phyloP scores from a whole-genome alignment of 768 basidiomycete species.

The Russula sp. region DNA sequence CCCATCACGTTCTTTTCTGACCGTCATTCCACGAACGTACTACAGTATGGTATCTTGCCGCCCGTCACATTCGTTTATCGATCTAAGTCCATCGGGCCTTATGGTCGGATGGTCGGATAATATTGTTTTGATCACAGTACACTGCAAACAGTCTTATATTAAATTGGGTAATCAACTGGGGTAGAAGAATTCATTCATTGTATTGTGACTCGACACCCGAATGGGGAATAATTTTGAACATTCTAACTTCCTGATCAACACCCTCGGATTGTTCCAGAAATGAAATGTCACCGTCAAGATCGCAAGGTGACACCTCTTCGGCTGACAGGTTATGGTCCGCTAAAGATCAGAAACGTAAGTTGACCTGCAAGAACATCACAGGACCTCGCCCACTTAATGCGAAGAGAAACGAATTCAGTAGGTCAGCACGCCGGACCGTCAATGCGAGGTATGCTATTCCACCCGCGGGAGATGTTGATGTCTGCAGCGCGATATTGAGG shows the following conservation, averaged over 20 bases:
- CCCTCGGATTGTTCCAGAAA: conserved; percentile 19
- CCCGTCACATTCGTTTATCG: neutral
- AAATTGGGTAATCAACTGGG: neutral
- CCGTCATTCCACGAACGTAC: neutral
- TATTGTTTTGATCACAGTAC: neutral
- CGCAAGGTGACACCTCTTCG: conserved; percentile 6
- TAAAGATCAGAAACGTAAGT: neutral
- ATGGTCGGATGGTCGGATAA: neutral
- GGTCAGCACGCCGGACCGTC: conserved; percentile 19
- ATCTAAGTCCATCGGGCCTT: neutral
- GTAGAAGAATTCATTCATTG: neutral
- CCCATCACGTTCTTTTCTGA: neutral
- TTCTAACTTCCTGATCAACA: conserved; percentile 9
- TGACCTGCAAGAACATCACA: neutral
- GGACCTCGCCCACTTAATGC: conserved; percentile 11
- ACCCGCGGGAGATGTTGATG: neutral
- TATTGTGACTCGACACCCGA: neutral
- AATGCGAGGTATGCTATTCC: conserved; percentile 20
- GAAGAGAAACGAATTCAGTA: conserved; percentile 13
- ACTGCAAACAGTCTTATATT: neutral
- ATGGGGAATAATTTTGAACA: conserved; percentile 6
- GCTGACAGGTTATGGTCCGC: conserved; percentile 12
- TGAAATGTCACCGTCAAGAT: neutral
- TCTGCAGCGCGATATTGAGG: conserved; percentile 14
- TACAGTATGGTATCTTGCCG: neutral